Base-by-base conservation (phyloP, 495 filamentous ascomycete genomes). In the Xylaria castorea region DNA sequence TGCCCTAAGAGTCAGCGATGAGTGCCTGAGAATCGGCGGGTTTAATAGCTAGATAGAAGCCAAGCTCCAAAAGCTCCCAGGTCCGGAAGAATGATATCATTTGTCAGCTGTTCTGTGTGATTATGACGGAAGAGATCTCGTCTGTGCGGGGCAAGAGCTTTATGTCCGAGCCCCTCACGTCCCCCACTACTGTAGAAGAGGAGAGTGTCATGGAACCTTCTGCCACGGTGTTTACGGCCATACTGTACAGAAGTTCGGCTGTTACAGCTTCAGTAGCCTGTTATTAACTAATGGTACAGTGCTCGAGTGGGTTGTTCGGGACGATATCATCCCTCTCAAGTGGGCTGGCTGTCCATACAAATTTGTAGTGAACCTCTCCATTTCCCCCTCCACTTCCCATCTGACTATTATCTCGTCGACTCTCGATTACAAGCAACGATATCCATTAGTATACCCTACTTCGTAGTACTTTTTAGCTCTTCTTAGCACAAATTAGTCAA, bases 401-500 rank as follows among this genome's bases (percentile, higher is more conserved):
- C 73, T 58, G 58, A 55, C 16, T 53, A 60, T 64, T 38, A 73
- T 67, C 71, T 60, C 57, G 57, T 66, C 69, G 44, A 61, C 58
- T 60, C 63, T 58, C 70, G 72, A 75, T 72, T 76, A 57, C 48
- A 44, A 75, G 38, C 53, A 71, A 66, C 64, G 68, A 69, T 65
- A 61, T 57, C 44, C 58, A 66, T 71, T 55, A 18, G 25, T 65
- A 71, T 68, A 9, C 66, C 72, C 66, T 58, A 30, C 44, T 53
- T n/a, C 34, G 73, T 66, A 60, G 44, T 38, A 74, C 64, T 38
- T 60, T 44, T 61, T 46, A 71, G 58, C 58, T 55, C 57, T 32
- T n/a, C 6, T 62, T 51, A 76, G 71, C 71, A 66, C 66, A 73
- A 75, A 66, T 74, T 77, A 82, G 79, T 76, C 81, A 95, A 88